Evolutionary conservation across 2,329 filamentous ascomycete genomes (phyloP), one percentile per base, ranked within the genome.

Genomic region (Colletotrichum caudatum): DNA sequence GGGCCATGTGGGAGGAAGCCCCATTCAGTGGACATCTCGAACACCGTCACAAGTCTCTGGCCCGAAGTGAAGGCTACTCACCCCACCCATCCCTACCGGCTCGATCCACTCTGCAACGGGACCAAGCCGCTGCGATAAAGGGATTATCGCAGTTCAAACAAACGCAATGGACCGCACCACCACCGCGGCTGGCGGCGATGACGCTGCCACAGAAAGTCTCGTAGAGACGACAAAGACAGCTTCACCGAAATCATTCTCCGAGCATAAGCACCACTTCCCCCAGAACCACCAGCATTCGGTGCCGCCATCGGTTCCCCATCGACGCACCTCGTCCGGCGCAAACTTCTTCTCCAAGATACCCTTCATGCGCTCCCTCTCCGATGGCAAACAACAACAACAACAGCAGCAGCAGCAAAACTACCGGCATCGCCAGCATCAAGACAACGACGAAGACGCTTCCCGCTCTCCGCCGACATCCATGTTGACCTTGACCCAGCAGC

Each of bases 281-380:
- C 29, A 51, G n/a, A 29, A 56, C 18, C 66, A 48, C 39, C 50
- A n/a, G 26, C 37, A 57, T 14, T 37, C 44, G n/a, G 29, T 20
- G 11, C 56, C 60, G 35, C 44, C 64, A 26, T 16, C 51, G 14
- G 29, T 41, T 3, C 60, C 75, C 9, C 78, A 76, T 59, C 76
- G 76, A 68, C 84, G 89, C 78, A 89, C 82, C 76, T 81, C 88
- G 62, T 92, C 90, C 2, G 82, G 84, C 51, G 89, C 89, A 44
- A 89, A 89, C 71, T 84, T 95, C 54, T 83, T 95, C 39, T 91
- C 91, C 51, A 89, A 88, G 74, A 84, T 95, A 64, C 89, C 91
- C 51, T 94, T 95, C 78, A 82, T 95, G 74, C 89, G 90, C 66
- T 75, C 79, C 51, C 76, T 80, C 0, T 74, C 78, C 44, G 82